Conservation (phyloP, 1,139 yeast genomes). For the Blastobotrys illinoisensis region DNA sequence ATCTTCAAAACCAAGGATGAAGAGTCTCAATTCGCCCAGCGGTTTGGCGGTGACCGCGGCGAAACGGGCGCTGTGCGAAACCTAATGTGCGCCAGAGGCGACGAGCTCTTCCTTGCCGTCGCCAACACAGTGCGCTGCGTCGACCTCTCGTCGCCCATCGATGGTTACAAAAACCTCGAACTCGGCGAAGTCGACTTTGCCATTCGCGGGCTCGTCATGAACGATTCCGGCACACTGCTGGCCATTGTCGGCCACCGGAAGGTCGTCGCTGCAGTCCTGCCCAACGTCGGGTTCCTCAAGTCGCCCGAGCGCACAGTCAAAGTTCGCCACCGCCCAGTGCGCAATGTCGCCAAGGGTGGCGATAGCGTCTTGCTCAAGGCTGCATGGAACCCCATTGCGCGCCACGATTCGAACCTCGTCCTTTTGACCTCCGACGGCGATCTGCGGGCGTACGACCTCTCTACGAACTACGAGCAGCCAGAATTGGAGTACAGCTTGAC, state of each 20-base stretch:
- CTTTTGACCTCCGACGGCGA: conserved; percentile 36
- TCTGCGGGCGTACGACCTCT: conserved; percentile 36
- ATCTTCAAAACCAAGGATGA: conserved; percentile 11
- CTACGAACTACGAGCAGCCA: conserved; percentile 26
- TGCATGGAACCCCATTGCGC: conserved; percentile 43
- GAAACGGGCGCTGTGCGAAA: conserved; percentile 6
- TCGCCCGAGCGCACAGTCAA: conserved; percentile 13
- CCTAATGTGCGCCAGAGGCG: conserved; percentile 17
- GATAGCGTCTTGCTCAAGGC: conserved; percentile 25
- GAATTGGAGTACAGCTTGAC: conserved; percentile 14
- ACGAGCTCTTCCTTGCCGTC: conserved; percentile 30
- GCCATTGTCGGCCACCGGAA: conserved; percentile 38
- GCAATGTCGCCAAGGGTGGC: background rate
- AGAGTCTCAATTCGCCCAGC: conserved; percentile 3
- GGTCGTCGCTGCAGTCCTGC: conserved; percentile 32
- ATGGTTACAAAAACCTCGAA: conserved; percentile 17
- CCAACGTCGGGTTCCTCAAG: conserved; percentile 28
- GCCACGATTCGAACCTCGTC: conserved; percentile 39
- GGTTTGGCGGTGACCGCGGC: background rate
- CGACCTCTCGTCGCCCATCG: conserved; percentile 14
- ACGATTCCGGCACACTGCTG: conserved; percentile 38
- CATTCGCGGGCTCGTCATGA: conserved; percentile 30
- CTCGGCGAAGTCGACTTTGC: conserved; percentile 30
- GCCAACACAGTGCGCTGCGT: conserved; percentile 29
- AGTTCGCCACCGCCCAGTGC: conserved; percentile 9